Evolutionary conservation across 2,329 filamentous ascomycete species (phyloP).

Genomic region (Calcarisporium arbuscula): DNA sequence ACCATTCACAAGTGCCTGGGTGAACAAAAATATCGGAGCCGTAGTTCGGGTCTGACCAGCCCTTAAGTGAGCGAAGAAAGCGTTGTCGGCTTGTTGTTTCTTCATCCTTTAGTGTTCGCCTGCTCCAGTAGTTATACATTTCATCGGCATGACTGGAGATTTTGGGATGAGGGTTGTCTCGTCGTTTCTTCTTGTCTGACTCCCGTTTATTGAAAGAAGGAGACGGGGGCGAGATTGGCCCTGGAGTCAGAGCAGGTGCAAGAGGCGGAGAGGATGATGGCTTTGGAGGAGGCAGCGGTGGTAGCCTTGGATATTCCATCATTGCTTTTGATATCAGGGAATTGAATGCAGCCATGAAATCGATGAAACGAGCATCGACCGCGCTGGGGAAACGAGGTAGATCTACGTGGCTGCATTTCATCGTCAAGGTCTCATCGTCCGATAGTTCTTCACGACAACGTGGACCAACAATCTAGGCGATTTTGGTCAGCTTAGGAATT

Average conservation of each 20-base stretch:
- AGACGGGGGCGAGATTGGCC: slow-evolving; percentile 3
- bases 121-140: background rate
- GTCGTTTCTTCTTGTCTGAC: background rate
- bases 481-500: background rate
- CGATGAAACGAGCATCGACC: slow-evolving; percentile 9
- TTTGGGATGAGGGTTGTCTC: background rate
- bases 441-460: slow-evolving; percentile 1
- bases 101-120: slow-evolving; percentile 3
- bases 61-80: slow-evolving; percentile 11
- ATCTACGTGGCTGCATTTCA: slow-evolving; percentile 14
- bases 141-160: slow-evolving; percentile 2
- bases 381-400: slow-evolving; percentile 13
- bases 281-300: too few relatives aligned
- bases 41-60: slow-evolving; percentile 10
- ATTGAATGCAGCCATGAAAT: slow-evolving; percentile 10
- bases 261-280: slow-evolving; percentile 1
- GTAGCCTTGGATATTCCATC: too few relatives aligned
- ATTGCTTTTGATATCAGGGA: too few relatives aligned
- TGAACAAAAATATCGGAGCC: slow-evolving; percentile 7
- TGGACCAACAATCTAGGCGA: slow-evolving; percentile 1
- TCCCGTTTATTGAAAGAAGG: slow-evolving; percentile 2
- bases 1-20: slow-evolving; percentile 15
- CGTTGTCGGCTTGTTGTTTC: background rate
- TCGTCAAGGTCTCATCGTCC: slow-evolving; percentile 3
- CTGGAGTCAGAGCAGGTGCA: background rate